Evolutionary conservation across 306 rosid genomes (phyloP), one percentile per base, ranked within the genome.

Genomic region (Argentina anserina): DNA sequence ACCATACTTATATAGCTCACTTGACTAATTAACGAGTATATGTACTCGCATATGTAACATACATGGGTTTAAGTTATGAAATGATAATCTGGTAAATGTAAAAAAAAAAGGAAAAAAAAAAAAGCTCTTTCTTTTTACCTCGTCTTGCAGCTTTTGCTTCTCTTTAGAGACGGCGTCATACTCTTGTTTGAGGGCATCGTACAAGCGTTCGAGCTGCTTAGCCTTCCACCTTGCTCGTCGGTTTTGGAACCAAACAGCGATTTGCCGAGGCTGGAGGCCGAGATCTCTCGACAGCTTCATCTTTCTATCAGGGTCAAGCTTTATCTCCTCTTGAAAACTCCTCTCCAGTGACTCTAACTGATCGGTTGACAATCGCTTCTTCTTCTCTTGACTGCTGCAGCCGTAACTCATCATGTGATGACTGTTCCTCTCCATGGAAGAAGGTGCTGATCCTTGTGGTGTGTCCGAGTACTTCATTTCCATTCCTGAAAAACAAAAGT

Each of bases 221-320:
- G 86, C 78, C 81, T 91, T 94, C 97, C 97, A 91, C 56, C 96
- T 83, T 52, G 99, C 95, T 50, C 99, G 84, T 71, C 97, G 86
- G 71, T 94, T 94, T 68, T 94, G 99, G 77, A 94, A 94, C 99
- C 99, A 94, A 14, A 94, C 90, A 12, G 99, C 95, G 1, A 94
- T 89, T 53, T 94, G 97, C 11, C 96, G 90, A 47, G 99, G 96
- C 68, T 91, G 99, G 0, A 94, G 90, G 11, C 96, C 96, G n/a
- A 94, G 83, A 49, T 94, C 96, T 67, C 70, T 83, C 1, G 99
- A 89, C 2, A 94, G 96, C 90, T 91, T 90, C 88, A 87, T 84
- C 78, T 94, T 94, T 70, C 97, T 87, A 4, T 89, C 91, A 6
- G 95, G 99, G 63, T 94, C 99, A 21, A 94, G 75, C 81, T 94